Evolutionary conservation across 2,329 filamentous ascomycete species (phyloP).

Genomic region (Paecilomyces fulvus): DNA sequence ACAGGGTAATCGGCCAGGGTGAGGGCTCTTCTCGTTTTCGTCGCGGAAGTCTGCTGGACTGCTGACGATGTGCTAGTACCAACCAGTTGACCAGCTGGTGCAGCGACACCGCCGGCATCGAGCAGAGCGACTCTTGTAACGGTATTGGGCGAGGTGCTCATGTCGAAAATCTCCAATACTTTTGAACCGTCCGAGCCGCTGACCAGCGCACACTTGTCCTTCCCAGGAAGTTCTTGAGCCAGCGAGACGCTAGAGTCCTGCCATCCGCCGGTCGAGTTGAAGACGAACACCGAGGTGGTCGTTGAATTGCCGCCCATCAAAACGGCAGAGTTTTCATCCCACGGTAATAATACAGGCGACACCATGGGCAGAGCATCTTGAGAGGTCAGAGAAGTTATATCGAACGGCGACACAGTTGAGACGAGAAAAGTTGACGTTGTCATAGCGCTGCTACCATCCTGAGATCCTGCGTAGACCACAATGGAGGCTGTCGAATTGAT

Average conservation of each 20-base stretch:
- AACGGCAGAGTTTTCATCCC: constrained; percentile 61
- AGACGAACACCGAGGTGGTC: constrained; percentile 65
- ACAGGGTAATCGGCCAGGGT: constrained; percentile 60
- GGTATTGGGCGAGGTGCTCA: constrained; percentile 62
- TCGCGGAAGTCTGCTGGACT: constrained; percentile 10
- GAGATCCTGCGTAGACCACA: constrained; percentile 70
- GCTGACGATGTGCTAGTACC: constrained; percentile 26
- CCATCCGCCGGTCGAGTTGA: constrained; percentile 59
- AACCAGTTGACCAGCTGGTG: constrained; percentile 42
- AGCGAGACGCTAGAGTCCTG: constrained; percentile 57
- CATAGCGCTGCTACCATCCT: constrained; percentile 47
- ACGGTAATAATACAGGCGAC: constrained; percentile 64
- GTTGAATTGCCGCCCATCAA: constrained; percentile 64
- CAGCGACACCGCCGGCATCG: constrained; percentile 47
- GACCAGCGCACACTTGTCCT: constrained; percentile 58
- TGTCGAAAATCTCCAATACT: constrained; percentile 69
- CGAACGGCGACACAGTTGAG: constrained; percentile 55
- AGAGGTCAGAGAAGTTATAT: constrained; percentile 51
- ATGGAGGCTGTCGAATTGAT: constrained; percentile 62
- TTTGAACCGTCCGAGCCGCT: constrained; percentile 67
- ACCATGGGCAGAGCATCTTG: constrained; percentile 52
- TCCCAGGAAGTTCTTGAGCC: constrained; percentile 49
- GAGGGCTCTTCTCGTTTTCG: constrained; percentile 44
- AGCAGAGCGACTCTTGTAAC: constrained; percentile 64
- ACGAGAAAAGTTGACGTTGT: constrained; percentile 73